Evolutionary conservation across 2,329 filamentous ascomycete genomes (phyloP).

Genomic region (Scedosporium apiospermum): DNA sequence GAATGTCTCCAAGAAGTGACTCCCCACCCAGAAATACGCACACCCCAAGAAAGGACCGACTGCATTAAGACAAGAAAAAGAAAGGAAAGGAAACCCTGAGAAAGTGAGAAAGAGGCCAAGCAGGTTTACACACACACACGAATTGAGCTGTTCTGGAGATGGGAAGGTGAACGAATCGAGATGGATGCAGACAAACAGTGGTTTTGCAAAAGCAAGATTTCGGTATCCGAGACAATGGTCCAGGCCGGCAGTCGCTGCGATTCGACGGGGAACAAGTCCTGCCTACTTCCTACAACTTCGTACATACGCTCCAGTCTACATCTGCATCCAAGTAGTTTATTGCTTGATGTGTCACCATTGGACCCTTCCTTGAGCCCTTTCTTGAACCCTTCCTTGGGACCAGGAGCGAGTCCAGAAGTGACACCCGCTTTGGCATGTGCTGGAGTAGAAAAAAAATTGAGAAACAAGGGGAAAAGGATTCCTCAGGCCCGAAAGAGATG

Average conservation of each 20-base stretch:
- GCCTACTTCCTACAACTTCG: background rate
- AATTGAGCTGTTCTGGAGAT: background rate
- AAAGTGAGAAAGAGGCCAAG: background rate
- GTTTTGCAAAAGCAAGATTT: background rate
- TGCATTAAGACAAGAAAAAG: background rate
- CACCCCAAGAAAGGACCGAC: background rate
- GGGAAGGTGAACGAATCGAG: background rate
- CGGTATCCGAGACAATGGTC: background rate
- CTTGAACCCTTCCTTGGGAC: background rate
- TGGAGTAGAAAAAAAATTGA: background rate
- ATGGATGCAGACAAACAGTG: background rate
- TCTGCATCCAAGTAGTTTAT: too few species aligned
- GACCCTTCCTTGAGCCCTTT: background rate
- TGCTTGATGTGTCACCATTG: too few species aligned
- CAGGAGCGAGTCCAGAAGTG: background rate
- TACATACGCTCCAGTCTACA: too few species aligned
- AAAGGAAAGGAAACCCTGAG: background rate
- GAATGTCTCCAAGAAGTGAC: background rate
- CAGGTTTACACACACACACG: too few species aligned
- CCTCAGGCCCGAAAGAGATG: background rate
- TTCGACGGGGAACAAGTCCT: background rate
- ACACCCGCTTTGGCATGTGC: background rate
- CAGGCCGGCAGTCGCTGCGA: background rate
- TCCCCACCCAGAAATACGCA: background rate
- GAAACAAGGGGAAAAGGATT: background rate